Conservation (phyloP, 371 early-diverging fungal genomes). For the Parasitella parasitica region DNA sequence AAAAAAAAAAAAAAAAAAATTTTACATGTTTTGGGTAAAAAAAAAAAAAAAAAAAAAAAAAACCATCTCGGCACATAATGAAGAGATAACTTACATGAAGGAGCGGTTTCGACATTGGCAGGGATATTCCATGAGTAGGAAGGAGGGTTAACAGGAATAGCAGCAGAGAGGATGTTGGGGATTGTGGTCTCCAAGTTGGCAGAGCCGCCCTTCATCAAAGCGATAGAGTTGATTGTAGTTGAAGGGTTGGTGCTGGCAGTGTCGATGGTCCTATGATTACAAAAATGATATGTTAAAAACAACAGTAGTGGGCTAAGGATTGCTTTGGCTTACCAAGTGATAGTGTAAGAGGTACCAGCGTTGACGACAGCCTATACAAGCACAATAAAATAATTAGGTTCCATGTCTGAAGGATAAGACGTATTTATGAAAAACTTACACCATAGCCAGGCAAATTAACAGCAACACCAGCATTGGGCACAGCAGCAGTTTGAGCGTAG, state of each 20-base stretch:
- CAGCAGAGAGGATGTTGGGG: constrained; percentile 23
- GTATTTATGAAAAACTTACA: constrained; percentile 36
- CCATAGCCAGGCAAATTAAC: constrained; percentile 27
- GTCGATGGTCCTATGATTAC: constrained; percentile 23
- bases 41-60: not conserved
- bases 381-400: not conserved
- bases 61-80: not conserved
- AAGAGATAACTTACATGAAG: constrained; percentile 35
- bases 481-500: constrained; percentile 8
- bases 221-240: constrained; percentile 24
- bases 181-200: constrained; percentile 21
- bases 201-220: constrained; percentile 33
- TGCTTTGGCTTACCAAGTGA: constrained; percentile 28
- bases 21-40: no score
- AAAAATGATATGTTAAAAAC: not conserved
- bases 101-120: constrained; percentile 13
- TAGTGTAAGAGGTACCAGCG: constrained; percentile 28
- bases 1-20: not conserved
- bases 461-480: constrained; percentile 25
- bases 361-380: constrained; percentile 35
- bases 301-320: not conserved
- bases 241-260: constrained; percentile 5
- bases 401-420: not conserved
- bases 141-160: constrained; percentile 22
- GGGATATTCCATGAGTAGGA: constrained; percentile 38